Conservation (phyloP, 805 yeast genomes). For the Candida namnaoensis region DNA sequence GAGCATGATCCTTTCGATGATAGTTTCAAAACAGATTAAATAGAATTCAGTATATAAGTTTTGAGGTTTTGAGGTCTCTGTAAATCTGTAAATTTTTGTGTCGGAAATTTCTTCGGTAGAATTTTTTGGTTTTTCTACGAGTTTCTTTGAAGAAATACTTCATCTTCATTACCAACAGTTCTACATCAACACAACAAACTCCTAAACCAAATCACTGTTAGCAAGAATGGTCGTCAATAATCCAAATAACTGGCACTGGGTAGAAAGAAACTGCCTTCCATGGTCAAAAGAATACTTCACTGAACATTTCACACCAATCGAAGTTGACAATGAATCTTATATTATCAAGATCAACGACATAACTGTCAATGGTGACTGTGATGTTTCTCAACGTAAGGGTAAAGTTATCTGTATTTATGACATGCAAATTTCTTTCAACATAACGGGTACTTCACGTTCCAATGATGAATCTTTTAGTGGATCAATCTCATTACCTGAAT, state of each 20-base stretch:
- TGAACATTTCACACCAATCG: constrained; percentile 21
- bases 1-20: constrained; percentile 11
- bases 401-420: constrained; percentile 72
- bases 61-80: no score
- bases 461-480: constrained; percentile 32
- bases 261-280: constrained; percentile 56
- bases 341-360: constrained; percentile 27
- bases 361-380: constrained; percentile 64
- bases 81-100: no score
- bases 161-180: no score
- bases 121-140: no score
- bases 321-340: constrained; percentile 12
- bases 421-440: constrained; percentile 38
- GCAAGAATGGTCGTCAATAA: constrained; percentile 53
- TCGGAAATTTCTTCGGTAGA: no score
- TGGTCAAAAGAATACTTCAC: constrained; percentile 50
- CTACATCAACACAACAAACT: no score
- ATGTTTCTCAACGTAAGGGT: constrained; percentile 79
- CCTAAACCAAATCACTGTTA: no score
- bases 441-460: constrained; percentile 27
- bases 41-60: no score
- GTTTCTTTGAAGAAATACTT: no score
- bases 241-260: constrained; percentile 77
- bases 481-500: constrained; percentile 49
- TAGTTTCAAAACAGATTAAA: background rate